Evolutionary conservation across 805 yeast genomes (phyloP), one percentile per base, ranked within the genome.

Genomic region (Lachancea fermentati): DNA sequence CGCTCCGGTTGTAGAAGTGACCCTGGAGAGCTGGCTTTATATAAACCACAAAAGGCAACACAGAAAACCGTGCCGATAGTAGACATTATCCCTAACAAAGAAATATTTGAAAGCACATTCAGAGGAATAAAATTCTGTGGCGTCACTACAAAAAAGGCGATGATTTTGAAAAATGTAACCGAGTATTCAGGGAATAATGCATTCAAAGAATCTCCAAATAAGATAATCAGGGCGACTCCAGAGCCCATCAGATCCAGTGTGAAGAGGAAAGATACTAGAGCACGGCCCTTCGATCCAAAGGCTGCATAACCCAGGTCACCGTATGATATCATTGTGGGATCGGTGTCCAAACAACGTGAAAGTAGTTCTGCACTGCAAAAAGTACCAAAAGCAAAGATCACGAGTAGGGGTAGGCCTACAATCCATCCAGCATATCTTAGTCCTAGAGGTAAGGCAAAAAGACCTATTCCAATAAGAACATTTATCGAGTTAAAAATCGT

Each of bases 241-340:
- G 83, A 81, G 2, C 91, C 95, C 42, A 84, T 50, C 32, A 88
- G 68, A 53, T 88, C 96, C 31, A 85, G 50, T 1, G 91, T 80
- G 55, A 88, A 87, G 11, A 87, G 55, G 11, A 79, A 49, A 2
- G 95, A 84, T 24, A 88, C 83, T 26, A 82, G 58, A 3, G 85
- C 68, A 52, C 95, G 74, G 2, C 93, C 95, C 24, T 68, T 68
- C 2, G 82, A 67, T 1, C 96, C 96, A 55, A 81, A 86, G 0
- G 89, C 84, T n/a, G 86, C 85, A 52, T 76, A 81, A 3, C 94
- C 95, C 36, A 88, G 69, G 64, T 88, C 96, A 0, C 95, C 94
- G 59, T 87, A 88, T 0, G 96, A 84, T 70, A 82, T 79, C 39
- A 87, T 64, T 0, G 93, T 80, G 12, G 75, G 80, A 63, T 87